Evolutionary conservation across 768 basidiomycete species (phyloP), one percentile per base, ranked within the genome.

Genomic region (Lactarius sanguifluus): DNA sequence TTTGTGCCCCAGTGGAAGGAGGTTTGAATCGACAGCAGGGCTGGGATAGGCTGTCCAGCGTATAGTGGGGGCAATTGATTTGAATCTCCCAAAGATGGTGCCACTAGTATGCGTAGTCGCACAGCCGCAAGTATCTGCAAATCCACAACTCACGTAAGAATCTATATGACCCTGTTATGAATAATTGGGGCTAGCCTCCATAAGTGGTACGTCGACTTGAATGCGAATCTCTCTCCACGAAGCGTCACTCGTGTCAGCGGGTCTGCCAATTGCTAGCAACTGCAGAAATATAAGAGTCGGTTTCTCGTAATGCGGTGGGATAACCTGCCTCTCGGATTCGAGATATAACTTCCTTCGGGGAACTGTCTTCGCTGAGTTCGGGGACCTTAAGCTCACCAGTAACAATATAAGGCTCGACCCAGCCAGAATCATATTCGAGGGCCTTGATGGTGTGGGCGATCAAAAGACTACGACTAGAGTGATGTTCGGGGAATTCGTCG

Each of bases 21-120:
- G 0, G 90, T 91, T 41, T 79, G 79, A 32, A 98, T 85, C 1
- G 79, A 81, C 40, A 97, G 76, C 13, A 79, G 80, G 1, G 87
- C 87, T 20, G 85, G 79, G n/a, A 96, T 83, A 0, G 94, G 91
- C 71, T 96, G 92, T 0, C 96, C 96, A 28, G 95, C 94, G 72
- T 92, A 95, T 70, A 91, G 77, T 5, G 58, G 23, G n/a, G 66
- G 58, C 20, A 50, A 10, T 64, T 65, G 1, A 58, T 59, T 64
- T 41, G 69, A 72, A 43, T 70, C 78, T 61, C 72, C 76, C 65
- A 78, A 69, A 59, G 82, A 81, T 5, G 83, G 79, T 45, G 82
- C 79, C 45, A 84, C 73, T 20, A 82, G 64, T 32, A 89, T 74
- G 57, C 75, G 77, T 56, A 92, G 78, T 47, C 79, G 77, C 7